Conservation (phyloP, 2,329 filamentous ascomycete genomes). For the Colletotrichum sp. region DNA sequence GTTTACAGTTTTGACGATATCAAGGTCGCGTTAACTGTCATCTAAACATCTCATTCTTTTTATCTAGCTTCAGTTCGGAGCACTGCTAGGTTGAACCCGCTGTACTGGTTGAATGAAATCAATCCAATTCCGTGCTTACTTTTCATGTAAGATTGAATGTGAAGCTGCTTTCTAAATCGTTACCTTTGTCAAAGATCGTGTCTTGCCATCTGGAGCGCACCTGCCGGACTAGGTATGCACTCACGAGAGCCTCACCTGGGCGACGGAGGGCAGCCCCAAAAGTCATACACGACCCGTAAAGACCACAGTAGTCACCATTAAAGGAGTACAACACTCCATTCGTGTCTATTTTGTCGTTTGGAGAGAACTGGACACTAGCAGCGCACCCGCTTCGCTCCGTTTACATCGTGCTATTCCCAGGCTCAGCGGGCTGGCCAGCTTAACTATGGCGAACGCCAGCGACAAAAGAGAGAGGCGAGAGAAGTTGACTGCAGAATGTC, state of each 20-base stretch:
- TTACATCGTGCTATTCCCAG: neutral
- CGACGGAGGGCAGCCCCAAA: neutral
- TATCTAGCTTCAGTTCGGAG: neutral
- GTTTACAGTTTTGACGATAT: neutral
- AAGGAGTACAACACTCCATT: neutral
- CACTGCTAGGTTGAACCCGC: neutral
- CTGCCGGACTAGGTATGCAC: neutral
- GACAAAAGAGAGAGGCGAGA: neutral
- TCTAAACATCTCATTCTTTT: neutral
- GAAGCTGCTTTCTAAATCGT: neutral
- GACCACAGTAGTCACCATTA: neutral
- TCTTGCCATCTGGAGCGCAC: neutral
- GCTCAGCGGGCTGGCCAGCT: neutral
- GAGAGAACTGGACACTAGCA: neutral
- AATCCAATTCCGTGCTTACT: neutral
- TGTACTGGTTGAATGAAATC: neutral
- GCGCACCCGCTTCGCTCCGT: neutral
- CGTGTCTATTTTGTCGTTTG: neutral
- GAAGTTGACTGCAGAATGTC: neutral
- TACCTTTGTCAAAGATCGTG: neutral
- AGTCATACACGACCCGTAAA: neutral
- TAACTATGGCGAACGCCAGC: neutral
- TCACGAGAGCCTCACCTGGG: neutral
- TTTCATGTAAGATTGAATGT: neutral
- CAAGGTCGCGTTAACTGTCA: neutral